phyloP scores from a whole-genome alignment of 495 filamentous ascomycete genomes.

The Annulohypoxylon bovei region DNA sequence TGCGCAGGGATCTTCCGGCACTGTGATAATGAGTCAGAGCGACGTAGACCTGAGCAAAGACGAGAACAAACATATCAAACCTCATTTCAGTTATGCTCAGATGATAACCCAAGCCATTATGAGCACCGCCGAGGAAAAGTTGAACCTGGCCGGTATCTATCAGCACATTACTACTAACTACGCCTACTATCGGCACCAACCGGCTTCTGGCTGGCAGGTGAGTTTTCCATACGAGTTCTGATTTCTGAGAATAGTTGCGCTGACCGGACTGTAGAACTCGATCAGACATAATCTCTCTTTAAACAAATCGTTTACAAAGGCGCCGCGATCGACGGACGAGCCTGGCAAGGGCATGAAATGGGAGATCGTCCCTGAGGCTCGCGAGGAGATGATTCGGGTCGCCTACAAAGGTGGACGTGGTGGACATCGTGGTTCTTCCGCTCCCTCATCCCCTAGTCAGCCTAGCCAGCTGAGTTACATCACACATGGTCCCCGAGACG shows the following conservation, averaged over 20 bases:
- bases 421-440: conserved; percentile 66
- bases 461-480: conserved; percentile 58
- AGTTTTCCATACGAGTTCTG: conserved; percentile 37
- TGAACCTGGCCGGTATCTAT: conserved; percentile 91
- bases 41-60: conserved; percentile 87
- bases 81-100: conserved; percentile 94
- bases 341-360: conserved; percentile 99
- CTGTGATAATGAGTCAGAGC: conserved; percentile 58
- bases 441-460: conserved; percentile 64
- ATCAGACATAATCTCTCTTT: conserved; percentile 96
- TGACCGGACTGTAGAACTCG: conserved; percentile 73
- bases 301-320: conserved; percentile 91
- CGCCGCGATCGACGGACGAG: conserved; percentile 89
- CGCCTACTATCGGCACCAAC: conserved; percentile 86
- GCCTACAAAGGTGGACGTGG: conserved; percentile 63
- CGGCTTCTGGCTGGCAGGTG: conserved; percentile 85
- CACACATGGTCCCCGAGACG: conserved; percentile 57
- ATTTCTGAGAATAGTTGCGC: background rate
- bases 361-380: conserved; percentile 82
- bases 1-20: conserved; percentile 51
- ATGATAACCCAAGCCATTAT: conserved; percentile 97
- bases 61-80: conserved; percentile 86
- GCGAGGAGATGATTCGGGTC: conserved; percentile 71
- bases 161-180: conserved; percentile 88
- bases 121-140: conserved; percentile 80